A percentile compares a stretch with the other conserved stretches of the same genome.
phyloP scores from a whole-genome alignment of 176 grass and related monocot genomes.

The Alopecurus myosuroides region DNA sequence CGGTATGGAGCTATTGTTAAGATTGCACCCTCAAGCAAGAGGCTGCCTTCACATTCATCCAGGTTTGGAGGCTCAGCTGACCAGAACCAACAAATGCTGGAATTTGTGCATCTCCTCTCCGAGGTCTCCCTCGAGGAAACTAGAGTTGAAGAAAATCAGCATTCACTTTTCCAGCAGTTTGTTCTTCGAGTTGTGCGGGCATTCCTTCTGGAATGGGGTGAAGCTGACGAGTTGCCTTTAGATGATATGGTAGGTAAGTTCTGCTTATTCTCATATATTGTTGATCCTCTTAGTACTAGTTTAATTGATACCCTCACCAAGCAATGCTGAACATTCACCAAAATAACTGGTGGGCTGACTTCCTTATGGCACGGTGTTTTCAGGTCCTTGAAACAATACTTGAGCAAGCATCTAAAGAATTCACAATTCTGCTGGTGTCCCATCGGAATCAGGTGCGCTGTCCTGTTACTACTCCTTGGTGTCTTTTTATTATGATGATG shows the following conservation, averaged over 20 bases:
- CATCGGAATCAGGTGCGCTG: conserved; percentile 58
- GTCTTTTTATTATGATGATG: background rate
- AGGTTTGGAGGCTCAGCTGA: conserved; percentile 31
- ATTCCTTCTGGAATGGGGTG: conserved; percentile 60
- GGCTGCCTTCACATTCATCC: conserved; percentile 35
- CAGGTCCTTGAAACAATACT: conserved; percentile 78
- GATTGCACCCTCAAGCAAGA: conserved; percentile 56
- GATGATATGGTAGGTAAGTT: conserved; percentile 88
- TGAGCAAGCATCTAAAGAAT: conserved; percentile 78
- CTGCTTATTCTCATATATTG: conserved; percentile 20
- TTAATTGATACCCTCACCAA: background rate
- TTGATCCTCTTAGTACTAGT: background rate
- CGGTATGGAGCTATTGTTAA: conserved; percentile 80
- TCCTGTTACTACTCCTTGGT: background rate
- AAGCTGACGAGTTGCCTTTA: conserved; percentile 50
- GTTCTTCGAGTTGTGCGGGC: conserved; percentile 53
- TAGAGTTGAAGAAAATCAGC: conserved; percentile 41
- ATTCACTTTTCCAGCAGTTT: conserved; percentile 58
- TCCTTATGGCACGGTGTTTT: conserved; percentile 3
- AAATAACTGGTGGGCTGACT: background rate
- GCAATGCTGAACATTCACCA: background rate
- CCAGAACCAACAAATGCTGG: conserved; percentile 62
- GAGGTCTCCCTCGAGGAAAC: conserved; percentile 75
- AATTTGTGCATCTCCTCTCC: conserved; percentile 61
- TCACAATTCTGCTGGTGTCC: conserved; percentile 52